phyloP scores from a whole-genome alignment of 768 basidiomycete species.

The Psilocybe cubensis region DNA sequence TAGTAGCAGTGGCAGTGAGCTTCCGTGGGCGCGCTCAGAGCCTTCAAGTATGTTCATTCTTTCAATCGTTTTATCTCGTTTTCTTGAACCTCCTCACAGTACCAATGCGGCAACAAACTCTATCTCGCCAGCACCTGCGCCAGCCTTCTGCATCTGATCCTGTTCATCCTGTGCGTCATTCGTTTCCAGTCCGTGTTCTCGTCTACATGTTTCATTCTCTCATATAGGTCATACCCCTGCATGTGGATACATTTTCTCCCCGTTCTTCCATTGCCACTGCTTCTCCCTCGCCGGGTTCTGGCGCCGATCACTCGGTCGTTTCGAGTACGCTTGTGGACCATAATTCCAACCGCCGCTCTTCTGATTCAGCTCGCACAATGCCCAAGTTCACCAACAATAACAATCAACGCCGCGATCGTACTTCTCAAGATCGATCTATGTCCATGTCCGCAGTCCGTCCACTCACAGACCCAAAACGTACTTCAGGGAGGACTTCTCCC shows the following conservation, averaged over 20 bases:
- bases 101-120: constrained; percentile 22
- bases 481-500: constrained; percentile 44
- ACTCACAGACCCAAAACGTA: constrained; percentile 30
- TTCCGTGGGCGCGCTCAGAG: constrained; percentile 58
- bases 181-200: constrained; percentile 11
- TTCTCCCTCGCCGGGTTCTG: constrained; percentile 28
- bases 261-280: constrained; percentile 44
- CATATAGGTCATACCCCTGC: constrained; percentile 49
- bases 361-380: constrained; percentile 69
- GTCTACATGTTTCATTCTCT: constrained; percentile 9
- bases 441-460: constrained; percentile 73
- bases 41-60: constrained; percentile 42
- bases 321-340: constrained; percentile 41
- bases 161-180: constrained; percentile 24
- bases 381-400: constrained; percentile 42
- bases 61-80: constrained; percentile 21
- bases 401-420: constrained; percentile 60
- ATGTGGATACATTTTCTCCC: constrained; percentile 57
- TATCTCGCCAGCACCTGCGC: constrained; percentile 31
- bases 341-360: constrained; percentile 57
- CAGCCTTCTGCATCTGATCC: constrained; percentile 29
- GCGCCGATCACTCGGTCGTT: constrained; percentile 35
- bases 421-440: constrained; percentile 70
- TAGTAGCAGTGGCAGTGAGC: constrained; percentile 51
- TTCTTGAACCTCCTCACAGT: constrained; percentile 23